phyloP scores from a whole-genome alignment of 2,329 filamentous ascomycete species.

The Fusarium sp. region DNA sequence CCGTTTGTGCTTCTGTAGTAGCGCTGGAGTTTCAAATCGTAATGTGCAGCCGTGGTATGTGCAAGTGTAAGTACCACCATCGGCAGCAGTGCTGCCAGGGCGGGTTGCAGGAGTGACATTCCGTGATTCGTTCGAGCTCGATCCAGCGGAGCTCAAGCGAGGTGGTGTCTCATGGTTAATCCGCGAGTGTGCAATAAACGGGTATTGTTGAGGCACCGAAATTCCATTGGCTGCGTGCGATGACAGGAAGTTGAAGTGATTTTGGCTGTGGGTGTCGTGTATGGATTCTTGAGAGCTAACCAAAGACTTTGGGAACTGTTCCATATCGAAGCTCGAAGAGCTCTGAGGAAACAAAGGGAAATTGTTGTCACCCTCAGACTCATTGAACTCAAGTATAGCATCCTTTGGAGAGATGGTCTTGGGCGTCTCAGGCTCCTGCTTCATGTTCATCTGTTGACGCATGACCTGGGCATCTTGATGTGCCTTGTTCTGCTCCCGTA shows the following conservation, averaged over 20 bases:
- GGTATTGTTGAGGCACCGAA: constrained; percentile 61
- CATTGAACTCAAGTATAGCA: constrained; percentile 84
- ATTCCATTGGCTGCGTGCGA: constrained; percentile 52
- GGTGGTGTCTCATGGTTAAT: constrained; percentile 49
- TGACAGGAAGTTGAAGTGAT: constrained; percentile 45
- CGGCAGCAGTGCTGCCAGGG: constrained; percentile 73
- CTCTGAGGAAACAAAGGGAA: constrained; percentile 78
- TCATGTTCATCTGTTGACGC: constrained; percentile 53
- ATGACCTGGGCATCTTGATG: constrained; percentile 64
- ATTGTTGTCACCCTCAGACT: constrained; percentile 73
- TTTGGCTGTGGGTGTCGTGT: constrained; percentile 31
- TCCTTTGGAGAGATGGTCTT: constrained; percentile 97
- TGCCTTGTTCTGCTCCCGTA: constrained; percentile 69
- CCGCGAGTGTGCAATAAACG: constrained; percentile 55
- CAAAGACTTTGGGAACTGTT: constrained; percentile 51
- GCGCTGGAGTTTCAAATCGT: constrained; percentile 86
- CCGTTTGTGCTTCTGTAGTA: constrained; percentile 94
- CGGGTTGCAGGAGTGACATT: constrained; percentile 49
- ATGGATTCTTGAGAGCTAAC: constrained; percentile 28
- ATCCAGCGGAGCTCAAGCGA: constrained; percentile 56
- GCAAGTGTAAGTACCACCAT: constrained; percentile 92
- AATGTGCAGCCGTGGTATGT: constrained; percentile 91
- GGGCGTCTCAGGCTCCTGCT: constrained; percentile 60
- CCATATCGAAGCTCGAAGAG: constrained; percentile 57
- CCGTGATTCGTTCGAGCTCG: constrained; percentile 47